Percentiles rank a stretch among this genome's conserved stretches.
Evolutionary conservation across 306 rosid species (phyloP).

Genomic region (Luffa aegyptiaca): DNA sequence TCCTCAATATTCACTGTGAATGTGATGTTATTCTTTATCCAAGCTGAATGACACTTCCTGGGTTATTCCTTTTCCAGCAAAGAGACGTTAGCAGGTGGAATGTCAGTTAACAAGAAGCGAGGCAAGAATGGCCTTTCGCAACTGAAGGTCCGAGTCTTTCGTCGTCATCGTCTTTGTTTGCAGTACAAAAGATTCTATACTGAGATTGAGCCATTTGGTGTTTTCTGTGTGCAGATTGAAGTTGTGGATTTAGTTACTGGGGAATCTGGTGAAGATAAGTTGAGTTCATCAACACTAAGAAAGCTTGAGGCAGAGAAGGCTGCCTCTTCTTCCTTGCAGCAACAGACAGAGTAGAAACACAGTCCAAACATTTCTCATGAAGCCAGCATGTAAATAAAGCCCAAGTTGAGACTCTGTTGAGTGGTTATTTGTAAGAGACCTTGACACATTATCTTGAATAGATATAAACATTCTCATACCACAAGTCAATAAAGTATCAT

Average conservation of each 20-base stretch:
- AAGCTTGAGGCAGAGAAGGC: constrained; percentile 66
- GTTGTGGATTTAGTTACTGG: constrained; percentile 71
- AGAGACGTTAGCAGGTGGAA: constrained; percentile 89
- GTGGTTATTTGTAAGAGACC: not conserved
- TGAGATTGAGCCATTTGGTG: not conserved
- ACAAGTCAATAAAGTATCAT: not conserved
- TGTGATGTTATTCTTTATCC: not conserved
- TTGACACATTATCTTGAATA: not conserved
- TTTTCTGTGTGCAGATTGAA: constrained; percentile 63
- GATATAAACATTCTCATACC: not conserved
- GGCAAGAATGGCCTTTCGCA: constrained; percentile 59
- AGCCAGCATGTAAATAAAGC: not conserved
- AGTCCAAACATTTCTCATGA: not conserved
- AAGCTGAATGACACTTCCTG: not conserved
- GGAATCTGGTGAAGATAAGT: constrained; percentile 51
- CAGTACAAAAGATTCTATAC: not conserved
- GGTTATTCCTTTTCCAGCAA: constrained; percentile 36
- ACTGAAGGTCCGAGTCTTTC: constrained; percentile 53
- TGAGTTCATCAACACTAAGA: constrained; percentile 68
- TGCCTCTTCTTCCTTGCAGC: constrained; percentile 10
- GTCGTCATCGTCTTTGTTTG: not conserved
- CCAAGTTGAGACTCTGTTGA: not conserved
- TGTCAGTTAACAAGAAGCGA: constrained; percentile 79
- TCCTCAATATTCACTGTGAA: not conserved
- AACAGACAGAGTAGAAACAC: constrained; percentile 7